Evolutionary conservation across 306 rosid species (phyloP), one percentile per base, ranked within the genome.

Genomic region (Urtica urens): DNA sequence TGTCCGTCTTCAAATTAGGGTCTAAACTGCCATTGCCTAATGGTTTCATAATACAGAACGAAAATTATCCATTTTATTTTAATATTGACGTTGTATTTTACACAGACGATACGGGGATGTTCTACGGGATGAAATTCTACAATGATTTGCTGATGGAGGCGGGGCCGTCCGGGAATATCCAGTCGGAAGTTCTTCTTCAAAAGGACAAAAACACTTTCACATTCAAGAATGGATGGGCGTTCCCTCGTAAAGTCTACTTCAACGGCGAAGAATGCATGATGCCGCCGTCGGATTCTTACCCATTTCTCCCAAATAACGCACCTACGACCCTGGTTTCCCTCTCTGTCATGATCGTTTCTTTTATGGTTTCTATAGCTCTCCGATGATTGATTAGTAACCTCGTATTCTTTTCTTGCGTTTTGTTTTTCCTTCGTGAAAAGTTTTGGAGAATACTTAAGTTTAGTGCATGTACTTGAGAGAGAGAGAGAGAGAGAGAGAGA

Each of bases 91-190:
- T n/a, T n/a, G n/a, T n/a, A n/a, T 54, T 54, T 0, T 67, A 4
- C 72, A 76, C 94, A 84, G 94, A 85, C 63, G 99, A 90, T 55
- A 85, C 94, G 0, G 92, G 95, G 20, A 90, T 90, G 95, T 90
- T 90, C 60, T 75, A 64, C 26, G 95, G 99, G 14, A 66, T 60
- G 82, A 85, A 90, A 47, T 79, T 68, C 78, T 85, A 59, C 30
- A 81, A 81, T 57, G 95, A 90, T 52, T 58, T 75, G 13, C 50
- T 90, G 37, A 77, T 81, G 95, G 79, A 90, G 72, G 97, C 95
- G 25, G 97, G 97, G 57, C 76, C 86, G 49, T 45, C 38, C 0
- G 95, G 94, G 45, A 79, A 81, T 29, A 70, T 90, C 55, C 95
- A 90, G 42, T 90, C 92, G 5, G 99, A 90, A 53, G 42, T 84